These are phyloP conservation scores for Actinomortierella ambigua DNA, from an alignment of 371 early-diverging fungal species.

Conservation along the genomic window DNA sequence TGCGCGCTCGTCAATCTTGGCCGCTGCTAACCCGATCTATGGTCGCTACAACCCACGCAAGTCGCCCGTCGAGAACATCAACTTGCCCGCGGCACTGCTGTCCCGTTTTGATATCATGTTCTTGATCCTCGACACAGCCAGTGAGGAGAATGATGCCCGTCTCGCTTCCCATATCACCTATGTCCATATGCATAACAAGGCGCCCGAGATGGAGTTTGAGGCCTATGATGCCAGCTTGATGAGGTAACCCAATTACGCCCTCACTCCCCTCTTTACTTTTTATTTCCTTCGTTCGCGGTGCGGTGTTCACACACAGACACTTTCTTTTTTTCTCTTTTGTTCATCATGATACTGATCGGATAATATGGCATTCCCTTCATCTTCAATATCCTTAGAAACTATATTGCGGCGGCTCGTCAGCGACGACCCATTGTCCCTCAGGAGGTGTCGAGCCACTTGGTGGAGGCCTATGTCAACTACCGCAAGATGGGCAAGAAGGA, in stretches of 20 bases:
- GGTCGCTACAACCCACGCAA: constrained; percentile 86
- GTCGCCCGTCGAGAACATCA: constrained; percentile 91
- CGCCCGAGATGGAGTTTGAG: constrained; percentile 71
- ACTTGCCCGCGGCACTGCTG: constrained; percentile 94
- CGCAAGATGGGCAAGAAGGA: constrained; percentile 77
- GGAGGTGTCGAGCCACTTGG: constrained; percentile 84
- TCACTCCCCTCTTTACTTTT: no score
- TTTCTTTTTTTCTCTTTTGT: no score
- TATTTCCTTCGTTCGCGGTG: no score
- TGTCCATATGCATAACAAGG: constrained; percentile 87
- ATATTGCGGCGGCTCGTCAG: constrained; percentile 82
- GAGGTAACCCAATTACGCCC: constrained; percentile 35
- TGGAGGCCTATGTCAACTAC: constrained; percentile 86
- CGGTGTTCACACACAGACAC: no score
- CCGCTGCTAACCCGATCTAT: constrained; percentile 90
- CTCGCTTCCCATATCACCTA: constrained; percentile 91
- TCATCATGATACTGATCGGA: no score
- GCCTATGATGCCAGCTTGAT: constrained; percentile 73
- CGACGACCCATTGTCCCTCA: constrained; percentile 76
- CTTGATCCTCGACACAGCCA: constrained; percentile 86
- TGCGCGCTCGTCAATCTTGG: constrained; percentile 89
- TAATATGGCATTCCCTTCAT: no score
- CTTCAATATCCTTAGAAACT: constrained; percentile 79
- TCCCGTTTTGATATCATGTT: constrained; percentile 98
- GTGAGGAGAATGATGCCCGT: constrained; percentile 72